Base-by-base conservation (phyloP, 345 rosid species). In the Physaria fendleri region DNA sequence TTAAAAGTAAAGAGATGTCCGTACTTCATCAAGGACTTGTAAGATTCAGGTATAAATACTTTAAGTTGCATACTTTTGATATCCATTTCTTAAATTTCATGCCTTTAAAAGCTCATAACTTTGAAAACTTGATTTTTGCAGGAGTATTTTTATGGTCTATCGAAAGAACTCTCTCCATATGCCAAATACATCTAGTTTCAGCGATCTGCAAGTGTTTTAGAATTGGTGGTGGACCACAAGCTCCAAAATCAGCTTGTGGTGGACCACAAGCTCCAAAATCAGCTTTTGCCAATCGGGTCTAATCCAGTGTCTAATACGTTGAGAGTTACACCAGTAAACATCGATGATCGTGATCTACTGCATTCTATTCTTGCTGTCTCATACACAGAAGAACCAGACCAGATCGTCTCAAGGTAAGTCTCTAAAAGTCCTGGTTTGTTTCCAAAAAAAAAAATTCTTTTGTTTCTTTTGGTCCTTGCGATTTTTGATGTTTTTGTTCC, bases 341-440 rank as follows among this genome's bases (percentile, higher is more conserved):
- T 83, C 8, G 85, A 78, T 57, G 62, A 48, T 8, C 71, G 66
- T 37, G 83, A 85, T 66, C 47, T 87, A 59, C 81, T 83, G 51
- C 91, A 93, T 69, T 77, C 79, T 32, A 76, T 93, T 64, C 95
- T 93, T 14, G 95, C 95, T 51, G 84, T 93, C 78, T 89, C 95
- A 16, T 83, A 82, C 49, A 92, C 99, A 46, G 76, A 77, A 66
- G 88, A 83, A 46, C 77, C 88, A 4, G 92, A 89, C 42, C 82
- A 83, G 66, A 85, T 93, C 46, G 71, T 81, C 25, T 76, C 89
- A 16, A 85, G 94, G 97, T 87, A 68, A 24, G n/a, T 41, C 30
- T 25, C 32, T 16, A 51, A 8, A 18, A 25, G 35, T 57, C 21
- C 22, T 49, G 22, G 32, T 25, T 24, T n/a, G n/a, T 37, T 55